phyloP scores from a whole-genome alignment of 1,139 yeast genomes.

The Candida sp. region DNA sequence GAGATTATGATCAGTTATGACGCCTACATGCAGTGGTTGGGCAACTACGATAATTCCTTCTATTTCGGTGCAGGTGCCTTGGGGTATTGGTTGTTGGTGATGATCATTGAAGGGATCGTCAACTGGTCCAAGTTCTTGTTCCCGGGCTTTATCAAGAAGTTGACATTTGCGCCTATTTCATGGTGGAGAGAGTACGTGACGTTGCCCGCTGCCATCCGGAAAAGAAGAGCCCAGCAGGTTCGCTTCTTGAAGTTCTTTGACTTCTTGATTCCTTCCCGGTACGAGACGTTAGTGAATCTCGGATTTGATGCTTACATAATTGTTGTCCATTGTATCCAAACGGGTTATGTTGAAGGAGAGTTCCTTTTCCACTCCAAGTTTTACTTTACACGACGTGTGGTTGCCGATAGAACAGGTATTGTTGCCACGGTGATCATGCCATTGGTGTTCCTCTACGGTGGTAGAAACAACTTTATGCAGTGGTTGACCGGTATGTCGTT shows the following conservation, averaged over 20 bases:
- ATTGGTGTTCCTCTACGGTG: conserved; percentile 56
- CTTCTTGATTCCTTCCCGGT: conserved; percentile 28
- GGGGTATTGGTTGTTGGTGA: conserved; percentile 52
- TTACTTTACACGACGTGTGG: conserved; percentile 30
- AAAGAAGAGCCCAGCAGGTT: conserved; percentile 25
- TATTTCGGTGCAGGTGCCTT: conserved; percentile 51
- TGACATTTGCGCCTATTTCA: conserved; percentile 27
- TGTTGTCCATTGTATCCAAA: conserved; percentile 32
- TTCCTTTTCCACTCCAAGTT: neutral
- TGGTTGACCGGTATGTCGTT: conserved; percentile 70
- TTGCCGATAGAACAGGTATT: conserved; percentile 64
- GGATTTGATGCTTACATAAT: conserved; percentile 51
- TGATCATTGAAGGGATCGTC: conserved; percentile 39
- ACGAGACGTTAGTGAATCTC: conserved; percentile 21
- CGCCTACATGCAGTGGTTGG: conserved; percentile 23
- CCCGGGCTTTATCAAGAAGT: conserved; percentile 25
- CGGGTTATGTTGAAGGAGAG: conserved; percentile 17
- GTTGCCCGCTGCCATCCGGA: conserved; percentile 30
- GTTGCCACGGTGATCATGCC: conserved; percentile 51
- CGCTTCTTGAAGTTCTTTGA: conserved; percentile 22
- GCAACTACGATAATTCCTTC: conserved; percentile 41
- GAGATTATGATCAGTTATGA: conserved; percentile 5
- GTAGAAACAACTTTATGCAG: conserved; percentile 69
- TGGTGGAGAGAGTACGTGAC: conserved; percentile 30
- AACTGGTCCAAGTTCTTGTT: conserved; percentile 42